Evolutionary conservation across 805 yeast genomes (phyloP).

Genomic region (Ogataea corticis): DNA sequence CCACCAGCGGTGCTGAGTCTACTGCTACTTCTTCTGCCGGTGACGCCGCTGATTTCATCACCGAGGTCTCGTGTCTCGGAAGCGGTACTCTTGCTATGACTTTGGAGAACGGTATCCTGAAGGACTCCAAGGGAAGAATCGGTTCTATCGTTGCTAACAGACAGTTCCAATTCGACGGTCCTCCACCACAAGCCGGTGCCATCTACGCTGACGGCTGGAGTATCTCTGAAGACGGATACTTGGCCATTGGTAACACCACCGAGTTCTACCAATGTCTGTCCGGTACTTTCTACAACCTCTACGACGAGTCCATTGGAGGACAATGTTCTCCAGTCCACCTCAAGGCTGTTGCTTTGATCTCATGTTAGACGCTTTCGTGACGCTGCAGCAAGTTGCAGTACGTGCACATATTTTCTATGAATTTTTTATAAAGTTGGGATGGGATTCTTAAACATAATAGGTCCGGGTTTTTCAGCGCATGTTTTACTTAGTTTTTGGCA

Average conservation of each 20-base stretch:
- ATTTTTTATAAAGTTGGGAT: constrained; percentile 7
- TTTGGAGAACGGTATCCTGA: constrained; percentile 43
- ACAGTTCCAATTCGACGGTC: constrained; percentile 68
- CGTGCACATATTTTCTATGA: not conserved
- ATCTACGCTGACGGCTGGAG: constrained; percentile 55
- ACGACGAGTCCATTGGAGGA: constrained; percentile 47
- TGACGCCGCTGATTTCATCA: constrained; percentile 20
- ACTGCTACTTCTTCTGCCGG: constrained; percentile 24
- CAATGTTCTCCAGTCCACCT: constrained; percentile 51
- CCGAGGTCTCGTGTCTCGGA: constrained; percentile 37
- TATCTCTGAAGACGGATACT: constrained; percentile 44
- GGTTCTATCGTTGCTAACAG: constrained; percentile 63
- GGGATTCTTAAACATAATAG: constrained; percentile 3
- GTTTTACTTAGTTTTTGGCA: constrained; percentile 2
- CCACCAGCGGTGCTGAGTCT: constrained; percentile 19
- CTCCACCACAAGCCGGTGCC: constrained; percentile 63
- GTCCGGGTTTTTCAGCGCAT: constrained; percentile 8
- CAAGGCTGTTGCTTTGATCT: constrained; percentile 42
- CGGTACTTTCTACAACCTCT: constrained; percentile 59
- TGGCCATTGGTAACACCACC: constrained; percentile 49
- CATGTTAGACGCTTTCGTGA: constrained; percentile 24
- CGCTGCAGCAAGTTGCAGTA: not conserved
- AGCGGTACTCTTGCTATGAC: constrained; percentile 44
- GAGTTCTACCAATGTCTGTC: constrained; percentile 55
- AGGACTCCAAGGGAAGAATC: constrained; percentile 49